Conservation (phyloP, 768 basidiomycete genomes). For the Lactarius akahatsu region DNA sequence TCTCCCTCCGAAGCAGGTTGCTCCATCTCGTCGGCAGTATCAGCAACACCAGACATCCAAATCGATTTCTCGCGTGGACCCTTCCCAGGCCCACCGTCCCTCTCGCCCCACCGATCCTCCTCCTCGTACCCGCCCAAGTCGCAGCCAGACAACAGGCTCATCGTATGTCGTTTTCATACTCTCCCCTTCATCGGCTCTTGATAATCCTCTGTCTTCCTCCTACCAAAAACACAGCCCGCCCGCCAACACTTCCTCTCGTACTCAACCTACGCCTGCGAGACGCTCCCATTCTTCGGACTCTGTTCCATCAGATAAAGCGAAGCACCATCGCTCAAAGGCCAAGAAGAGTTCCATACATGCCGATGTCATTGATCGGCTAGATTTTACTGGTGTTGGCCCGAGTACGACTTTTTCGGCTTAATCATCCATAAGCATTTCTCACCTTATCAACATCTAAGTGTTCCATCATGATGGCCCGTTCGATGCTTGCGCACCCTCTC, state of each 20-base stretch:
- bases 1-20: conserved; percentile 38
- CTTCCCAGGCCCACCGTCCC: conserved; percentile 68
- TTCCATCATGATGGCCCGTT: conserved; percentile 93
- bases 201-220: conserved; percentile 14
- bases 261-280: conserved; percentile 35
- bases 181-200: conserved; percentile 19
- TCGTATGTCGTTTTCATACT: conserved; percentile 41
- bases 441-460: conserved; percentile 46
- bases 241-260: conserved; percentile 17
- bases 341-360: conserved; percentile 81
- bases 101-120: conserved; percentile 47
- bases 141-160: conserved; percentile 54
- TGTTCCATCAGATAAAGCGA: conserved; percentile 47
- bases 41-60: conserved; percentile 10
- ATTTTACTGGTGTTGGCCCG: conserved; percentile 80
- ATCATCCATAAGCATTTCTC: conserved; percentile 29
- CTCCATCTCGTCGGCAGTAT: conserved; percentile 30
- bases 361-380: conserved; percentile 87
- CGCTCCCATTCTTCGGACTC: conserved; percentile 55
- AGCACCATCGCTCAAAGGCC: conserved; percentile 47
- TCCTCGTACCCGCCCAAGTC: conserved; percentile 49
- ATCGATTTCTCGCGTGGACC: conserved; percentile 44
- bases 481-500: conserved; percentile 87
- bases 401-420: conserved; percentile 48
- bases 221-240: conserved; percentile 14